phyloP scores from a whole-genome alignment of 768 basidiomycete species.

The Mrakia blollopis region DNA sequence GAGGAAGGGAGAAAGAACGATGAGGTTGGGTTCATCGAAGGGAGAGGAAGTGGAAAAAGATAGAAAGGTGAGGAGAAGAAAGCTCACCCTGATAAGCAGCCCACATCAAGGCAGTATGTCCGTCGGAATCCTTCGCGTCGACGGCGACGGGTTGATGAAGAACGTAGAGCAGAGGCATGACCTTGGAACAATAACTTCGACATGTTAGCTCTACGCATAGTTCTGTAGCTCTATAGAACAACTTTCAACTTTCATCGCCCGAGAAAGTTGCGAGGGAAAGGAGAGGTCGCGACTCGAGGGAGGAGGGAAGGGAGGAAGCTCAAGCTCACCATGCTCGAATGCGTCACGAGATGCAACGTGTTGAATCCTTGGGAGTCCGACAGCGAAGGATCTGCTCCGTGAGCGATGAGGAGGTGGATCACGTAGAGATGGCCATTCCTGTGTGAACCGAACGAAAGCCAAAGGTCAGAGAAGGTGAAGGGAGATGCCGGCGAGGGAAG shows the following conservation, averaged over 20 bases:
- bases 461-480: not conserved
- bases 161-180: constrained; percentile 89
- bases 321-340: constrained; percentile 28
- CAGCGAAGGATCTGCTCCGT: constrained; percentile 89
- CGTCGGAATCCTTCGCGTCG: constrained; percentile 82
- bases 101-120: constrained; percentile 97
- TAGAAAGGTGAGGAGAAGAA: not conserved
- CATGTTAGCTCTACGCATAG: not conserved
- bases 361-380: constrained; percentile 94
- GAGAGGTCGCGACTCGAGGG: not conserved
- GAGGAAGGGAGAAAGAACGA: not conserved
- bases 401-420: constrained; percentile 80
- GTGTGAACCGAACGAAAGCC: not conserved
- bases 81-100: constrained; percentile 79
- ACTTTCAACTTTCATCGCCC: not conserved
- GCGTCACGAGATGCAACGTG: constrained; percentile 78
- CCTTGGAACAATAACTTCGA: not conserved
- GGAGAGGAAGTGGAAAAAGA: not conserved
- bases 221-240: too few relatives aligned
- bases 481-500: not conserved
- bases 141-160: constrained; percentile 89
- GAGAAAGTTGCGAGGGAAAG: not conserved
- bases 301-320: not conserved
- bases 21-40: not conserved
- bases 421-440: constrained; percentile 93